Evolutionary conservation across 1,139 yeast genomes (phyloP), one percentile per base, ranked within the genome.

Genomic region (Blastobotrys aristatus): DNA sequence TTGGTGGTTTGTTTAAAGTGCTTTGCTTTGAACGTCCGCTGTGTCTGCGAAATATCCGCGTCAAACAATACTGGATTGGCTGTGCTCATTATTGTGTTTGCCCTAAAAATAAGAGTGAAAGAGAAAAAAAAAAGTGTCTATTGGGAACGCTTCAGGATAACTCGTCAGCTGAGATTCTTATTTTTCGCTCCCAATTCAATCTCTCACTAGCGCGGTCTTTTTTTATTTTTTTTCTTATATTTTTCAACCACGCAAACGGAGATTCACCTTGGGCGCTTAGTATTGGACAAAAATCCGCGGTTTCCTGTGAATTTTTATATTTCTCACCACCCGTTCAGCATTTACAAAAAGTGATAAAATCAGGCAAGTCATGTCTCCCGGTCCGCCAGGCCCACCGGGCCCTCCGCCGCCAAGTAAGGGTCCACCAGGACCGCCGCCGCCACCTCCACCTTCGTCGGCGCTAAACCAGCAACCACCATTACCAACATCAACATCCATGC

Each of bases 21-120:
- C 43, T 72, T 70, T 0, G 79, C 76, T 62, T 84, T 85, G 73
- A 84, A 85, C n/a, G 59, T 47, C 34, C 57, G 55, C 4, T 56
- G 53, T 11, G 50, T 48, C 5, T 44, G 47, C 10, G 57, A 43
- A 40, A 62, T 58, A 45, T 62, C 65, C 10, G 61, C 65, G 21
- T 57, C 56, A 17, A 57, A 27, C 20, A 32, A 11, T 18, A 30
- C 4, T 16, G 13, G 27, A 10, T 18, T 41, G 20, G 17, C 29
- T 8, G 16, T 37, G 10, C 30, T 17, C 17, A 31, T 31, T 18
- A 18, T 36, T 32, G 26, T 32, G 20, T 32, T 5, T 32, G 20
- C 6, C 16, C 5, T 14, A 6, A 35, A 14, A 7, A 7, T 21
- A 6, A 5, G 17, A n/a, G 31, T 37, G 31, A 26, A 20, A 14